Evolutionary conservation across 108 stramenopile genomes (phyloP), one percentile per base, ranked within the genome.

Genomic region (Fragilaria crotonensis): DNA sequence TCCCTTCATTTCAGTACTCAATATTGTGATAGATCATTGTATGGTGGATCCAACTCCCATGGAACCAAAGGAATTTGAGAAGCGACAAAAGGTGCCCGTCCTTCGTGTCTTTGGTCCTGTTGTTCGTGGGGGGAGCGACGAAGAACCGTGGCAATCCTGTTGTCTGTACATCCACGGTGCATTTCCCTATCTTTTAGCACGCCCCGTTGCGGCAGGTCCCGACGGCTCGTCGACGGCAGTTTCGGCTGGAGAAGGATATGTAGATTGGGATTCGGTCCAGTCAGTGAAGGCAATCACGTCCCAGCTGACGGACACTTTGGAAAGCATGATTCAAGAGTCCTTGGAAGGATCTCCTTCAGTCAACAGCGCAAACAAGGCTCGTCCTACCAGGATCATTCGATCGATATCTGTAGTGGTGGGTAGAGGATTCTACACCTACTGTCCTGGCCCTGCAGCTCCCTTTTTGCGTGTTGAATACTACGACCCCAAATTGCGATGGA

Each of bases 101-200:
- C 46, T 93, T 20, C 78, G 90, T 29, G 62, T 93, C 25, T 93
- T 93, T 62, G 90, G 90, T 32, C 87, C 85, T 7, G 66, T 89
- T 9, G 18, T 86, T 7, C 72, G 83, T 1, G 46, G 48, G 21
- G 48, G 62, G 17, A 30, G 58, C 19, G 56, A n/a, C 5, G 23
- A 33, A 17, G 45, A 55, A 25, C 78, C 79, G 23, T 59, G 66
- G 0, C 90, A 93, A 61, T 81, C 83, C 17, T 84, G 83, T 27
- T 93, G 91, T 65, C 66, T 93, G 0, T 73, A 89, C 59, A 75
- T 93, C 45, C 91, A 93, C 55, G 80, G 82, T 26, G 91, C 91
- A 22, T 93, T 71, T 65, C 91, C 91, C 0, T 93, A 93, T 57
- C 55, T 93, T 57, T 59, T 89, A 21, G 87, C 85, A 22, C 66